Evolutionary conservation across 208 protist species (phyloP).

Genomic region (Vickermania spadyakhi): DNA sequence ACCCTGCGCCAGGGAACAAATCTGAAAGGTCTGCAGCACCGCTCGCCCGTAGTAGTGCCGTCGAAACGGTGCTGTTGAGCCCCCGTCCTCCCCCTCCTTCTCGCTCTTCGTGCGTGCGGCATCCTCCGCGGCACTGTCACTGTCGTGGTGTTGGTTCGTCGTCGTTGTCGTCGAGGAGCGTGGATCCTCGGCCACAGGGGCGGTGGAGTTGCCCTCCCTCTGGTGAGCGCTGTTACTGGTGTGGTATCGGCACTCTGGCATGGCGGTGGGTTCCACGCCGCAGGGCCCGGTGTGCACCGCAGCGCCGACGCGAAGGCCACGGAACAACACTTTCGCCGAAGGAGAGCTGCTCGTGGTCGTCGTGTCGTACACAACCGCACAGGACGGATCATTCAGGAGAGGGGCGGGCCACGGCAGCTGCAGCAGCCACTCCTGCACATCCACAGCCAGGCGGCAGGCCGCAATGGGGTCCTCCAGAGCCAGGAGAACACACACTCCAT

Average conservation of each 20-base stretch:
- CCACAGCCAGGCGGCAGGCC: conserved; percentile 72
- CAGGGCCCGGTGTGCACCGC: conserved; percentile 64
- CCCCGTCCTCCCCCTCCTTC: not conserved
- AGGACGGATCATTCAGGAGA: conserved; percentile 24
- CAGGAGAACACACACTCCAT: conserved; percentile 68
- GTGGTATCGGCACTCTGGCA: conserved; percentile 14
- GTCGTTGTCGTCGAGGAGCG: too few relatives aligned
- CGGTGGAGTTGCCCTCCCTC: too few relatives aligned
- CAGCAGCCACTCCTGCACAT: conserved; percentile 73
- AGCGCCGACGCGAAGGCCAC: conserved; percentile 65
- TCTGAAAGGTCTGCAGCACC: conserved; percentile 69
- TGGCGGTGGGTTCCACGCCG: conserved; percentile 56
- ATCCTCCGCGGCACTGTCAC: not conserved
- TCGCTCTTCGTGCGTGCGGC: not conserved
- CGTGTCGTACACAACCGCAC: conserved; percentile 4
- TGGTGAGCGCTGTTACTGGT: too few relatives aligned
- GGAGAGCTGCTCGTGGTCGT: not conserved
- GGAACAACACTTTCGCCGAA: conserved; percentile 21
- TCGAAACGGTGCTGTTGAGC: conserved; percentile 22
- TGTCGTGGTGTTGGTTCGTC: not conserved
- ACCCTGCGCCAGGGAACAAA: conserved; percentile 53
- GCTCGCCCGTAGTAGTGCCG: conserved; percentile 79
- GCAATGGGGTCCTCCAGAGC: conserved; percentile 61
- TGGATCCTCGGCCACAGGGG: too few relatives aligned
- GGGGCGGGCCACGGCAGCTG: conserved; percentile 61